These are phyloP conservation scores for Sarcodon aspratus DNA, from an alignment of 768 basidiomycete genomes.

Conservation along the genomic window DNA sequence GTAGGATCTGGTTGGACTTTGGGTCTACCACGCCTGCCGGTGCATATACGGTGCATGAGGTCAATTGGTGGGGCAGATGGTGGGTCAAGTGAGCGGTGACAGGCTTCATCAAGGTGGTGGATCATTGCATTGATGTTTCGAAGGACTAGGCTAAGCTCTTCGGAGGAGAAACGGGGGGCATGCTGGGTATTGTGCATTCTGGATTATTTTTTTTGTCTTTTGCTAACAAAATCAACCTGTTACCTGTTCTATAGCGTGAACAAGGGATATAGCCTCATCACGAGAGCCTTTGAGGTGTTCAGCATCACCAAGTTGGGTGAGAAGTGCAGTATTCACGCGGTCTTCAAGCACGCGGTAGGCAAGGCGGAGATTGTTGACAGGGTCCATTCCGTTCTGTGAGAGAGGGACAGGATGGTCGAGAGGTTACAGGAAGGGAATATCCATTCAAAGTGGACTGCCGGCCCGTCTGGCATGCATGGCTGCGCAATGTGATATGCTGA, in stretches of 20 bases:
- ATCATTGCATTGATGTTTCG: slow-evolving; percentile 1
- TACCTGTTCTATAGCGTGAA: slow-evolving; percentile 1
- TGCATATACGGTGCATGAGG: neutral
- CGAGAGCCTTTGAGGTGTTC: neutral
- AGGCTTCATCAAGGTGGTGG: neutral
- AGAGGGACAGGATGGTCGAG: neutral
- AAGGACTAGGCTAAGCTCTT: neutral
- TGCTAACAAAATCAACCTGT: neutral
- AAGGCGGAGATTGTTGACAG: neutral
- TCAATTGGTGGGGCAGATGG: neutral
- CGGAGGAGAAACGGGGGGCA: neutral
- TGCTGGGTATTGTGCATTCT: slow-evolving; percentile 2
- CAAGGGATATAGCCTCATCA: slow-evolving; percentile 1
- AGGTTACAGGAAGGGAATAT: too few species aligned
- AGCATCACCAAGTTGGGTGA: slow-evolving; percentile 2
- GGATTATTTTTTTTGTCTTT: neutral
- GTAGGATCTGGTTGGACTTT: slow-evolving; percentile 15
- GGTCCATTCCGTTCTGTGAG: neutral
- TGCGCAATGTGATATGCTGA: too few species aligned
- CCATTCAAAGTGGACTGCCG: too few species aligned
- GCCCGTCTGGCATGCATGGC: too few species aligned
- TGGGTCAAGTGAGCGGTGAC: neutral
- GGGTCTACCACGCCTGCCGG: slow-evolving; percentile 14
- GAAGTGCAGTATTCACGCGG: slow-evolving; percentile 1
- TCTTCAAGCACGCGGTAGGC: slow-evolving; percentile 1